phyloP scores from a whole-genome alignment of 2,329 filamentous ascomycete genomes.

The Phaeoacremonium minimum region DNA sequence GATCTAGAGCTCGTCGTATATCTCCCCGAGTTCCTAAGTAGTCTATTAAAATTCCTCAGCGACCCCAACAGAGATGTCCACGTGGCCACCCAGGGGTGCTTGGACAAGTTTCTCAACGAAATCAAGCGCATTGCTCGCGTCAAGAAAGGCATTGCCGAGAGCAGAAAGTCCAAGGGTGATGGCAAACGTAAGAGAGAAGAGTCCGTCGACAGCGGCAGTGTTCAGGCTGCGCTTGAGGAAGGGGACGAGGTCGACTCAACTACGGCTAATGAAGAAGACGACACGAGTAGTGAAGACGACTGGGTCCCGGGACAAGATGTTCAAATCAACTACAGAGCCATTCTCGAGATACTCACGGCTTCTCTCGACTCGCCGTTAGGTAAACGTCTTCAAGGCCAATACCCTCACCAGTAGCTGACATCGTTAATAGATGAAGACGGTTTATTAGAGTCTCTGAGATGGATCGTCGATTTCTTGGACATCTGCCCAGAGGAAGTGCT shows the following conservation, averaged over 20 bases:
- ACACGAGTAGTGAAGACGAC: slow-evolving; percentile 73
- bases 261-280: slow-evolving; percentile 52
- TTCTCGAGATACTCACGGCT: slow-evolving; percentile 84
- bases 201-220: slow-evolving; percentile 63
- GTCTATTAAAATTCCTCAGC: slow-evolving; percentile 85
- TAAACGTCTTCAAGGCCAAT: no score
- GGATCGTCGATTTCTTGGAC: slow-evolving; percentile 95
- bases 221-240: slow-evolving; percentile 53
- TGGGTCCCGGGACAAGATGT: slow-evolving; percentile 98
- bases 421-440: slow-evolving; percentile 70
- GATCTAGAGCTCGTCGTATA: slow-evolving; percentile 93
- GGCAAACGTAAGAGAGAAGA: slow-evolving; percentile 66
- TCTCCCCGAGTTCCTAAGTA: slow-evolving; percentile 85
- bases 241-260: slow-evolving; percentile 57
- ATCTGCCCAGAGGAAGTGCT: slow-evolving; percentile 97
- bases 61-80: slow-evolving; percentile 94
- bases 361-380: slow-evolving; percentile 81
- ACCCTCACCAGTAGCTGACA: slow-evolving; percentile 1
- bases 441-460: slow-evolving; percentile 82
- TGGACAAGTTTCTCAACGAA: slow-evolving; percentile 87
- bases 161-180: slow-evolving; percentile 65
- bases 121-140: slow-evolving; percentile 92
- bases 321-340: slow-evolving; percentile 86
- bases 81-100: slow-evolving; percentile 79
- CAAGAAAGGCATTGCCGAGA: slow-evolving; percentile 88